Evolutionary conservation across 2,329 filamentous ascomycete genomes (phyloP).

Genomic region (Bipolaris cookei): DNA sequence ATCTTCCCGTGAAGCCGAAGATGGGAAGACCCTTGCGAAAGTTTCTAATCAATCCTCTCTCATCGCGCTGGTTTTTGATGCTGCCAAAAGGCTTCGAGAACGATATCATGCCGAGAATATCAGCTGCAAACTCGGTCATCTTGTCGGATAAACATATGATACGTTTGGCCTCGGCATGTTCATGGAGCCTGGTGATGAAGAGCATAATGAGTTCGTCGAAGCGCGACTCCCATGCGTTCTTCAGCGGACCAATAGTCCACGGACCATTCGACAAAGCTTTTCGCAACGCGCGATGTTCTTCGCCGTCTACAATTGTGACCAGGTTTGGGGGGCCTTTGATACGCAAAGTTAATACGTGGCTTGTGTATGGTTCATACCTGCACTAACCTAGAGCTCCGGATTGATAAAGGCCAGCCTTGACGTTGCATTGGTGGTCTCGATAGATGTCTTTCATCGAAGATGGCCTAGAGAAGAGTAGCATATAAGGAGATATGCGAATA

Average conservation of each 20-base stretch:
- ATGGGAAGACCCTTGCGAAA: constrained; percentile 49
- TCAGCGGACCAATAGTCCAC: constrained; percentile 50
- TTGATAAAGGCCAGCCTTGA: constrained; percentile 45
- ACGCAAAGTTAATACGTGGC: neutral
- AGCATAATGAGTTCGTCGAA: constrained; percentile 48
- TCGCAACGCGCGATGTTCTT: constrained; percentile 44
- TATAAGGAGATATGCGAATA: constrained; percentile 49
- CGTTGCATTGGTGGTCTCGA: constrained; percentile 48
- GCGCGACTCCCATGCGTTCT: constrained; percentile 49
- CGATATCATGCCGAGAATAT: constrained; percentile 51
- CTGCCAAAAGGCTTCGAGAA: constrained; percentile 51
- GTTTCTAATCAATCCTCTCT: constrained; percentile 45
- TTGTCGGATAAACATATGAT: constrained; percentile 48
- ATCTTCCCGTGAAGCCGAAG: constrained; percentile 49
- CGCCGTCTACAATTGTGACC: constrained; percentile 44
- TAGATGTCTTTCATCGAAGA: constrained; percentile 52
- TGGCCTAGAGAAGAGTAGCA: constrained; percentile 48
- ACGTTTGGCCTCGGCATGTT: constrained; percentile 29
- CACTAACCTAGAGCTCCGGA: constrained; percentile 37
- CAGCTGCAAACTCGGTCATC: constrained; percentile 51
- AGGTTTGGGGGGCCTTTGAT: constrained; percentile 44
- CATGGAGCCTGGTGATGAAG: constrained; percentile 44
- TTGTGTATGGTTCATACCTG: neutral
- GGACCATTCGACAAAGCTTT: constrained; percentile 48
- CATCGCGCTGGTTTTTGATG: constrained; percentile 49